Evolutionary conservation across 2,329 filamentous ascomycete species (phyloP).

Genomic region (Pseudopyricularia cyperi): DNA sequence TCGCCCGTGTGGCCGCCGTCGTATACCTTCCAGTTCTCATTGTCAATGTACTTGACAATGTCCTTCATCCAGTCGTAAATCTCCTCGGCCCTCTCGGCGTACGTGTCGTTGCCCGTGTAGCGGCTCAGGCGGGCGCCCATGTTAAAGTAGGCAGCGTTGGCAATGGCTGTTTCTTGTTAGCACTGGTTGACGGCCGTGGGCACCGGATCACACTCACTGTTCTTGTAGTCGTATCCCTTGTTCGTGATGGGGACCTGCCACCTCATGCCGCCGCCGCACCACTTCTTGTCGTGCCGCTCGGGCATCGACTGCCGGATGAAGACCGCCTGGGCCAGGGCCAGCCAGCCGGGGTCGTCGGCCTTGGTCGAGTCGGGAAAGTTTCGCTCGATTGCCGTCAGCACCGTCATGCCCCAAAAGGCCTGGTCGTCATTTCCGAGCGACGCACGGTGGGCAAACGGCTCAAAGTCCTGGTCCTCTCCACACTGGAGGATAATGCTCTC

Average conservation of each 20-base stretch:
- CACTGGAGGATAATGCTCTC: conserved; percentile 44
- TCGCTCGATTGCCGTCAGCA: conserved; percentile 53
- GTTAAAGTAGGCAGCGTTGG: conserved; percentile 51
- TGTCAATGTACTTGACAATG: conserved; percentile 41
- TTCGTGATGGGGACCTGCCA: conserved; percentile 71
- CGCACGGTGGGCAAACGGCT: conserved; percentile 44
- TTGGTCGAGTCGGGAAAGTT: conserved; percentile 46
- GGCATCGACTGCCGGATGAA: conserved; percentile 46
- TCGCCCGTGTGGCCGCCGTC: conserved; percentile 42
- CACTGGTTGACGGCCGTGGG: too few relatives aligned
- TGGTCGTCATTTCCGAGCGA: conserved; percentile 55
- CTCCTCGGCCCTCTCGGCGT: conserved; percentile 45
- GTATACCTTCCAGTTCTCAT: conserved; percentile 40
- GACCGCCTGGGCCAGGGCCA: conserved; percentile 55
- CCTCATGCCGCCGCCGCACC: conserved; percentile 56
- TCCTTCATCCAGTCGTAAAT: conserved; percentile 47
- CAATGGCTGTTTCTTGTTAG: conserved; percentile 21
- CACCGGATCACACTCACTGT: conserved; percentile 13
- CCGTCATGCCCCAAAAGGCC: conserved; percentile 56
- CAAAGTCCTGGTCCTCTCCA: conserved; percentile 41
- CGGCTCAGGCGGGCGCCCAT: conserved; percentile 56
- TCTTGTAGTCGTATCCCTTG: conserved; percentile 66
- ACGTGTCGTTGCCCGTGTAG: conserved; percentile 54
- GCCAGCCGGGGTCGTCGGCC: conserved; percentile 40
- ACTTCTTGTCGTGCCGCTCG: conserved; percentile 56